Conservation (phyloP, 176 grass and related monocot genomes). For the Dendrocalamus sinicus region DNA sequence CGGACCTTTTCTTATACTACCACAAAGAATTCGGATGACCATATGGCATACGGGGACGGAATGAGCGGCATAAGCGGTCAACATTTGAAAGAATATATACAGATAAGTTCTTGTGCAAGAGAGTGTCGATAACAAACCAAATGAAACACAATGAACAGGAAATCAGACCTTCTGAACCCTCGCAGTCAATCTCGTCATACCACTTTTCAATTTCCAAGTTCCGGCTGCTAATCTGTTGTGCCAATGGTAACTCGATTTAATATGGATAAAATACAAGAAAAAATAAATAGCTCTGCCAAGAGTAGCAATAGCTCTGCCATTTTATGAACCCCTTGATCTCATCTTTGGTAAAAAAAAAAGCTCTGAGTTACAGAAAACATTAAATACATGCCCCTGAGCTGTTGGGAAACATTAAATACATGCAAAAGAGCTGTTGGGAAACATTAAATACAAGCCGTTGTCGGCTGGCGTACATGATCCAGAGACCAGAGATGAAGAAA, state of each 20-base stretch:
- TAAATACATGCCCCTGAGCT: too few species aligned
- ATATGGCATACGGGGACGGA: conserved; percentile 11
- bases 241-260: conserved; percentile 23
- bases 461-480: too few species aligned
- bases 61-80: background rate
- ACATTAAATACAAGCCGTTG: too few species aligned
- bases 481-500: too few species aligned
- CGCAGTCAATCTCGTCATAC: conserved; percentile 92
- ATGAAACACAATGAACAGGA: conserved; percentile 22
- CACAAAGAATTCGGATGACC: background rate
- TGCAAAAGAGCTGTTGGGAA: too few species aligned
- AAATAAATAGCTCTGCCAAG: too few species aligned
- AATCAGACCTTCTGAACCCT: conserved; percentile 91
- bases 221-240: conserved; percentile 88
- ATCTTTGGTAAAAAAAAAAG: too few species aligned
- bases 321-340: too few species aligned
- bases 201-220: conserved; percentile 99
- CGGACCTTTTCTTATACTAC: conserved; percentile 20
- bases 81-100: conserved; percentile 16
- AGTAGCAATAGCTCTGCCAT: too few species aligned
- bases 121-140: conserved; percentile 29
- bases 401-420: too few species aligned
- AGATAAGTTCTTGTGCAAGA: background rate
- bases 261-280: conserved; percentile 13
- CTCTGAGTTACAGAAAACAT: too few species aligned